phyloP scores from a whole-genome alignment of 306 rosid genomes.

The Comarum palustre region DNA sequence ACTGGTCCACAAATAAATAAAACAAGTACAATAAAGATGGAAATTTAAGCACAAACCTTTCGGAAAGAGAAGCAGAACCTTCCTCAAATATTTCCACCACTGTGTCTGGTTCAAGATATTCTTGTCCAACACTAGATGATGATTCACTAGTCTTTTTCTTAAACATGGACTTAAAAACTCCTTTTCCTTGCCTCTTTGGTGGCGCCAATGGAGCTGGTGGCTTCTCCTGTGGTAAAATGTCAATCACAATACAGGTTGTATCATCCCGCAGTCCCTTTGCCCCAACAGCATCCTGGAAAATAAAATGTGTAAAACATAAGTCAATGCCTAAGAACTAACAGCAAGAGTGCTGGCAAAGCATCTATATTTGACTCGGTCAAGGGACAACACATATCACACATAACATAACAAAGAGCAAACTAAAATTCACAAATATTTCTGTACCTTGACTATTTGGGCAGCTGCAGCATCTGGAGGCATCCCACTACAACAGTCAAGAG shows the following conservation, averaged over 20 bases:
- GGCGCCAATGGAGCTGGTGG: conserved; percentile 51
- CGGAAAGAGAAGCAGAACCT: conserved; percentile 95
- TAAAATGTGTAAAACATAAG: conserved; percentile 18
- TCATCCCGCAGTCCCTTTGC: conserved; percentile 99
- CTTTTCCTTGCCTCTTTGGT: conserved; percentile 68
- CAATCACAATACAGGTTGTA: conserved; percentile 91
- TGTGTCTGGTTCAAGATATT: conserved; percentile 68
- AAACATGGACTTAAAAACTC: conserved; percentile 82
- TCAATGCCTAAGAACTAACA: background rate
- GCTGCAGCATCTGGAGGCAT: conserved; percentile 82
- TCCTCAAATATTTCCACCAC: conserved; percentile 89
- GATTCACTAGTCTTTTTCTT: conserved; percentile 72
- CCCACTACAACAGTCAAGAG: conserved; percentile 87
- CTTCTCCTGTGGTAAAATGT: conserved; percentile 75
- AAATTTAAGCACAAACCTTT: conserved; percentile 57
- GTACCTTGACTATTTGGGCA: conserved; percentile 83
- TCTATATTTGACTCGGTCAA: conserved; percentile 14
- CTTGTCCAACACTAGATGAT: conserved; percentile 63
- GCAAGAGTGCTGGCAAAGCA: conserved; percentile 20
- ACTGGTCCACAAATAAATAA: background rate
- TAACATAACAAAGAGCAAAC: conserved; percentile 21
- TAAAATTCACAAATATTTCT: conserved; percentile 20
- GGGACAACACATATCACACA: conserved; percentile 10
- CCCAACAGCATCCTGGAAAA: conserved; percentile 76
- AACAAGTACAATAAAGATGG: background rate